phyloP scores from a whole-genome alignment of 2,329 filamentous ascomycete species.

The Cladorrhinum sp. region DNA sequence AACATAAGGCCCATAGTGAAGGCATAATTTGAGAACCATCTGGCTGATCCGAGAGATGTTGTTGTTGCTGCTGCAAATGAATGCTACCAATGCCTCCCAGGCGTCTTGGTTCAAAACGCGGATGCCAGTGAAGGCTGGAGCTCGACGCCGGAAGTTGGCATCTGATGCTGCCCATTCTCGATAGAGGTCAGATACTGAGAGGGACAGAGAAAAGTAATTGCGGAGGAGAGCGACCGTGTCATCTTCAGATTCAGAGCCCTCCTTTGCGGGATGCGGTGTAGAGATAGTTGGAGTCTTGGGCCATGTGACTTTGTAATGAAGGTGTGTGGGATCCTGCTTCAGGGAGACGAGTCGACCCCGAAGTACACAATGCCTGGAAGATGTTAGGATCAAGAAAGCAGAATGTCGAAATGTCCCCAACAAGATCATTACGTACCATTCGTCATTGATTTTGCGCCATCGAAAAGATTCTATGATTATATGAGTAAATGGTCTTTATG shows the following conservation, averaged over 20 bases:
- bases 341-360: slow-evolving; percentile 81
- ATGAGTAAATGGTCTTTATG: neutral
- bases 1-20: slow-evolving; percentile 76
- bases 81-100: slow-evolving; percentile 90
- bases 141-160: slow-evolving; percentile 82
- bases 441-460: slow-evolving; percentile 81
- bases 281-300: slow-evolving; percentile 39
- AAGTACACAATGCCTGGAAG: slow-evolving; percentile 70
- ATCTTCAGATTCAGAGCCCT: slow-evolving; percentile 43
- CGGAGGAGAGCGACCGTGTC: slow-evolving; percentile 71
- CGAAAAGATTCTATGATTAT: slow-evolving; percentile 70
- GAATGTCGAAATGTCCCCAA: too few relatives aligned
- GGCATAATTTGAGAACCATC: slow-evolving; percentile 92
- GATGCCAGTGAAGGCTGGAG: slow-evolving; percentile 83
- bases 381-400: slow-evolving; percentile 4
- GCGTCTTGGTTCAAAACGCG: slow-evolving; percentile 91
- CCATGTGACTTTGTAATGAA: slow-evolving; percentile 77
- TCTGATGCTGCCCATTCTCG: slow-evolving; percentile 83
- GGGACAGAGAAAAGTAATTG: slow-evolving; percentile 81
- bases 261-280: slow-evolving; percentile 24
- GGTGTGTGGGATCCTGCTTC: slow-evolving; percentile 72
- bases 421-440: slow-evolving; percentile 59
- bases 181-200: slow-evolving; percentile 76
- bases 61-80: slow-evolving; percentile 99
- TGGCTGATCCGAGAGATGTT: slow-evolving; percentile 93